These are phyloP conservation scores for Pestalotiopsis sp. DNA, from an alignment of 2,329 filamentous ascomycete species.

Conservation along the genomic window DNA sequence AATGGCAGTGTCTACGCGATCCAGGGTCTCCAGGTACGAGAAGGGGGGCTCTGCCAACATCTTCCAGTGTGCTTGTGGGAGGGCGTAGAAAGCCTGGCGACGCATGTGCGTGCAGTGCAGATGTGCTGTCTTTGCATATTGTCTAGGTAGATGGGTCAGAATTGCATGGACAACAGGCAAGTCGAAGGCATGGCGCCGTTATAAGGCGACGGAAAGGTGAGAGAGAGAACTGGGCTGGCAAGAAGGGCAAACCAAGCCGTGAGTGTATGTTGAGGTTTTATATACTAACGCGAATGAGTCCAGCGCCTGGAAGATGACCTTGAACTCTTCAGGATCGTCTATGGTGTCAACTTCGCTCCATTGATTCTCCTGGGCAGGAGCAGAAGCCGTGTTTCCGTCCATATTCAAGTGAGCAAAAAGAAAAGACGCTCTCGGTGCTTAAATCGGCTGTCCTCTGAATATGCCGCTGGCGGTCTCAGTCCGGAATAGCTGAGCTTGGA, in stretches of 20 bases:
- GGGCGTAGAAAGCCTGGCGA: conserved; percentile 89
- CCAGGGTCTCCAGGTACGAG: conserved; percentile 77
- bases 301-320: conserved; percentile 78
- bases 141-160: conserved; percentile 50
- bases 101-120: conserved; percentile 90
- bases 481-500: neutral
- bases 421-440: neutral
- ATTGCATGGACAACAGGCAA: neutral
- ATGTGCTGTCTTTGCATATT: conserved; percentile 84
- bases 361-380: conserved; percentile 36
- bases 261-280: neutral
- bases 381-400: conserved; percentile 18
- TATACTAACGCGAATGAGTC: conserved; percentile 84
- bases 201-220: neutral
- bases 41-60: conserved; percentile 82
- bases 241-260: neutral
- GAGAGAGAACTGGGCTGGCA: too few relatives aligned
- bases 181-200: neutral
- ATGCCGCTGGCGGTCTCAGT: neutral
- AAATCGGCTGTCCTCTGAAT: neutral
- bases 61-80: conserved; percentile 82
- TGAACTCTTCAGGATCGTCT: conserved; percentile 77
- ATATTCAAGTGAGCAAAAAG: neutral
- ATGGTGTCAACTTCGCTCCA: conserved; percentile 69
- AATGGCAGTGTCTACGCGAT: conserved; percentile 83